Base-by-base conservation (phyloP, 345 rosid genomes). In the Eucalyptus shirleyi region DNA sequence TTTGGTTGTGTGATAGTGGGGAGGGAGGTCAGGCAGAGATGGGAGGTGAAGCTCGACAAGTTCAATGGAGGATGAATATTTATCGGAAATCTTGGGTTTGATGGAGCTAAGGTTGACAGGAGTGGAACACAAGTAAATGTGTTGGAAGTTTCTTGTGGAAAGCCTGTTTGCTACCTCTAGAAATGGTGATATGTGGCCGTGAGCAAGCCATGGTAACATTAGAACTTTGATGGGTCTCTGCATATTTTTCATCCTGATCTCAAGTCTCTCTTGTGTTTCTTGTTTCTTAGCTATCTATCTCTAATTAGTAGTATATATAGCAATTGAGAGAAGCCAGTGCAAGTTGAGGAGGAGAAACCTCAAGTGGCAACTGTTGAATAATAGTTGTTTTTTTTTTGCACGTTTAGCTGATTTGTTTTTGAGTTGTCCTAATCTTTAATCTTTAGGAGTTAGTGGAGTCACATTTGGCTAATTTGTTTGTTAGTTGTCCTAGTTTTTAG, bases 171-270 rank as follows among this genome's bases (percentile, higher is more conserved):
- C 92, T 16, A 92, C 91, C 91, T 92, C 93, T 17, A 91, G 67
- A 89, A 88, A 94, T 12, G 95, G 92, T 51, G 90, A 80, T 12
- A 89, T 89, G 88, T 93, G 94, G 49, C 95, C 91, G 12, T 93
- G 89, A 86, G 92, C 93, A 28, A 94, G 82, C 93, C 94, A 93
- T 91, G 93, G 92, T 4, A 94, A 82, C 93, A 93, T 91, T 55
- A 92, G 40, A 69, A 94, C 50, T 15, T 91, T 90, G 3, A 45
- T 86, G 14, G 87, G 90, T 21, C 47, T 90, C n/a, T 62, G 67
- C 77, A n/a, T 65, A n/a, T 65, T 15, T 32, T n/a, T 5, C 77
- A 16, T 65, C 77, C 12, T 15, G 40, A 65, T n/a, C 77, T 65
- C 77, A 15, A n/a, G 21, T 65, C 40, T 65, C 37, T 19, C 24